phyloP scores from a whole-genome alignment of 2,329 filamentous ascomycete species.

The Calycina marina region DNA sequence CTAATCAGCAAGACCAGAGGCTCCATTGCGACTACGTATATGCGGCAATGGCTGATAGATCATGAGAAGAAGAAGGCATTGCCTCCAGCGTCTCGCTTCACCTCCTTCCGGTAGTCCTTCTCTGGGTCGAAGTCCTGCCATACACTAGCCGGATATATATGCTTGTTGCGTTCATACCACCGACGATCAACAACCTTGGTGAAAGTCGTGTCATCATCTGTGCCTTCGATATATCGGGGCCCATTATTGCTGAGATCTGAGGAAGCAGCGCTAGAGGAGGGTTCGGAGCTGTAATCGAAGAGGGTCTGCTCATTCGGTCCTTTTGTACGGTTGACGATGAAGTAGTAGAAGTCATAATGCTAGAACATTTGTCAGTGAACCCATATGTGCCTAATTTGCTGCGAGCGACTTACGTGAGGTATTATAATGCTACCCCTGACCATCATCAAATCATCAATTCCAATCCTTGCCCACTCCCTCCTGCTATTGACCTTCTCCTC shows the following conservation, averaged over 20 bases:
- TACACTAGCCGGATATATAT: slow-evolving; percentile 90
- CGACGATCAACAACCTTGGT: slow-evolving; percentile 93
- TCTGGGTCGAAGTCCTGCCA: slow-evolving; percentile 94
- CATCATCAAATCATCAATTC: slow-evolving; percentile 89
- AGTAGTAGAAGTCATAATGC: slow-evolving; percentile 97
- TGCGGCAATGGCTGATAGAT: too few species aligned
- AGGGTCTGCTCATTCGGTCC: slow-evolving; percentile 59
- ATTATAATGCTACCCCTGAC: slow-evolving; percentile 84
- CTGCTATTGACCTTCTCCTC: slow-evolving; percentile 42
- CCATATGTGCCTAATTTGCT: slow-evolving; percentile 3
- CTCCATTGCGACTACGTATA: too few species aligned
- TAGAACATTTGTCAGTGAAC: slow-evolving; percentile 26
- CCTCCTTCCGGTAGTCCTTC: slow-evolving; percentile 64
- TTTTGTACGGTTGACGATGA: slow-evolving; percentile 74
- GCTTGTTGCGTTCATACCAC: slow-evolving; percentile 97
- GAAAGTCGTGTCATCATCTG: slow-evolving; percentile 57
- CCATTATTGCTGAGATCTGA: slow-evolving; percentile 6
- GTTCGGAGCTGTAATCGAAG: slow-evolving; percentile 57
- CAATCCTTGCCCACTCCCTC: slow-evolving; percentile 81
- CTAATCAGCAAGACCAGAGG: too few species aligned
- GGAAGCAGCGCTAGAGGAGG: slow-evolving; percentile 11
- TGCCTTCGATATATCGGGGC: slow-evolving; percentile 47
- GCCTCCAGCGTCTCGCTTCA: slow-evolving; percentile 71
- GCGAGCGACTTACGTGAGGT: slow-evolving; percentile 59
- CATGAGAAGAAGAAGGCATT: slow-evolving; percentile 82